Conservation (phyloP, 257 asterid species). For the Nemophila menziesii region DNA sequence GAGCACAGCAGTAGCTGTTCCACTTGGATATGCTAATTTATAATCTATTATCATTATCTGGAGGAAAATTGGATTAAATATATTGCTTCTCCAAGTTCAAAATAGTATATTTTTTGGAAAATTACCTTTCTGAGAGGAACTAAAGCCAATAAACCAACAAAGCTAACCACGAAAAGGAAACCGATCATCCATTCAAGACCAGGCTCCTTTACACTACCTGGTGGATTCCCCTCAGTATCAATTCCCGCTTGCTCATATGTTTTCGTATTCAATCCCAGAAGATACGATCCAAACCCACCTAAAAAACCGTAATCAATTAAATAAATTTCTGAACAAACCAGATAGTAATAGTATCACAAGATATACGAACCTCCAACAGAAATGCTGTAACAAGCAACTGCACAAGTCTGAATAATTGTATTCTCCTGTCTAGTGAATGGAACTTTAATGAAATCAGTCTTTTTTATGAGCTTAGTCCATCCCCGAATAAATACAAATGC, state of each 20-base stretch:
- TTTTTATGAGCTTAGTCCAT: constrained; percentile 17
- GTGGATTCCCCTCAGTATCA: constrained; percentile 22
- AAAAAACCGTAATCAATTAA: background rate
- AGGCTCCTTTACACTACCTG: constrained; percentile 28
- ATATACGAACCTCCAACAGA: constrained; percentile 16
- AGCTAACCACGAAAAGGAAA: constrained; percentile 41
- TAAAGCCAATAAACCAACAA: constrained; percentile 48
- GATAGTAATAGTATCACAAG: background rate
- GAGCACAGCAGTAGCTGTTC: constrained; percentile 67
- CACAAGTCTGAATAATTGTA: constrained; percentile 22
- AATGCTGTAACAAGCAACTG: constrained; percentile 26
- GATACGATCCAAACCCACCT: constrained; percentile 56
- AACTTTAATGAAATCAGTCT: constrained; percentile 9
- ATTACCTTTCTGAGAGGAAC: constrained; percentile 53
- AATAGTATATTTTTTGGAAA: background rate
- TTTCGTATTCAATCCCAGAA: constrained; percentile 38
- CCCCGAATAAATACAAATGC: constrained; percentile 14
- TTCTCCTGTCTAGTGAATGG: constrained; percentile 24
- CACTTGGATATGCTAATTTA: constrained; percentile 52
- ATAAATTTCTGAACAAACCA: background rate
- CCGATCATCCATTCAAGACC: constrained; percentile 48
- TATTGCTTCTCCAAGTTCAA: background rate
- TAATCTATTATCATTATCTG: constrained; percentile 58
- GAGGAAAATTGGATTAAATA: background rate
- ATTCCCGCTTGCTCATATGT: constrained; percentile 27